Conservation (phyloP, 345 rosid genomes). For the Xanthoceras sorbifolium region DNA sequence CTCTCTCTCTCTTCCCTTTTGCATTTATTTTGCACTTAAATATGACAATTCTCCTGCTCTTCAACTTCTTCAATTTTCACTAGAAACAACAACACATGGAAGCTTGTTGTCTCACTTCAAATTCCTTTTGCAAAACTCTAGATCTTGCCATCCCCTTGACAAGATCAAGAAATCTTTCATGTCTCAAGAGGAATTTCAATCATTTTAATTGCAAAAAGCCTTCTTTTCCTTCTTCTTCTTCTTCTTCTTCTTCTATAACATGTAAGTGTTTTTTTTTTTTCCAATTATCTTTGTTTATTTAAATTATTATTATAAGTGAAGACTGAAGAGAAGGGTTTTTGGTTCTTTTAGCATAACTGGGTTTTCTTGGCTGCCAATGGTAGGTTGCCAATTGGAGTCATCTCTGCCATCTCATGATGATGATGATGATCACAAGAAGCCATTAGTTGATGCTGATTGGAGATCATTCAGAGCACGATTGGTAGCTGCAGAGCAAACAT, state of each 20-base stretch:
- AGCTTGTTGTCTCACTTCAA: constrained; percentile 68
- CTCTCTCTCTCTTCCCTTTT: not conserved
- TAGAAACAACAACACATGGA: constrained; percentile 46
- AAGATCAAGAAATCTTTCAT: constrained; percentile 42
- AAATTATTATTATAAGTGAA: not conserved
- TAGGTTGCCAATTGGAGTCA: constrained; percentile 58
- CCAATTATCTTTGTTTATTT: not conserved
- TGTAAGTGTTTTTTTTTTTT: constrained; percentile 39
- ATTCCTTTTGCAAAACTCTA: constrained; percentile 48
- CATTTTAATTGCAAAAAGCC: constrained; percentile 37
- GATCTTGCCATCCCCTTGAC: constrained; percentile 44
- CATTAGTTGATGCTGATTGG: constrained; percentile 59
- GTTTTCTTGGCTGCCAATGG: constrained; percentile 1
- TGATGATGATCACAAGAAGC: constrained; percentile 27
- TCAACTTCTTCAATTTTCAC: not conserved
- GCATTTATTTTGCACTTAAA: not conserved
- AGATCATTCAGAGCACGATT: constrained; percentile 75
- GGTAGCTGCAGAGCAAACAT: constrained; percentile 55
- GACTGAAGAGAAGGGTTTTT: not conserved
- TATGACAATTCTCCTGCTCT: not conserved
- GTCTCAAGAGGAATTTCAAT: constrained; percentile 36
- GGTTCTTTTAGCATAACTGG: not conserved
- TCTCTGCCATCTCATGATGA: constrained; percentile 45
- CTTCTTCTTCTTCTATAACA: constrained; percentile 39
- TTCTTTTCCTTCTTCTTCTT: constrained; percentile 35